Percentiles rank a stretch among this genome's conserved stretches.
phyloP scores from a whole-genome alignment of 495 filamentous ascomycete species.

The Trichodelitschia bisporula region DNA sequence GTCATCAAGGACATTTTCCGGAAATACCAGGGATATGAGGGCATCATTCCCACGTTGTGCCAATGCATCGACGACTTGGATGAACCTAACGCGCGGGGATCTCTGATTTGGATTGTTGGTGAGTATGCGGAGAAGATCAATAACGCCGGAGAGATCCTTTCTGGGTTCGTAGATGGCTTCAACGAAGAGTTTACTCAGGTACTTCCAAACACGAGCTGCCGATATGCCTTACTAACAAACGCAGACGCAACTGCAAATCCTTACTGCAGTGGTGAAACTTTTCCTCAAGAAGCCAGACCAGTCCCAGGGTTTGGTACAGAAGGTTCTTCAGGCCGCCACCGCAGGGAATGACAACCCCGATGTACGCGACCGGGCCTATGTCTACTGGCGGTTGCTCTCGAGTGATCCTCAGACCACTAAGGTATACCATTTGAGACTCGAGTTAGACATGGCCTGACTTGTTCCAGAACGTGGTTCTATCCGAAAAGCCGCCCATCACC shows the following conservation, averaged over 20 bases:
- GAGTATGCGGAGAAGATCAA: conserved; percentile 98
- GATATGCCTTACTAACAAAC: conserved; percentile 6
- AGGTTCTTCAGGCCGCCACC: conserved; percentile 76
- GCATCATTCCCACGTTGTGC: conserved; percentile 89
- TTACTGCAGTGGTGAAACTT: conserved; percentile 89
- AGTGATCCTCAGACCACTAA: conserved; percentile 74
- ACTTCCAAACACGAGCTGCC: conserved; percentile 7
- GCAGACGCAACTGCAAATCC: conserved; percentile 78
- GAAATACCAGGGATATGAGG: conserved; percentile 93
- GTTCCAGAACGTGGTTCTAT: conserved; percentile 59
- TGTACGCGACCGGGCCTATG: conserved; percentile 86
- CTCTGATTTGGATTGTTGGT: conserved; percentile 95
- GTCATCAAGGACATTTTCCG: conserved; percentile 98
- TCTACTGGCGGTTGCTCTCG: conserved; percentile 95
- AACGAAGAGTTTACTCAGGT: conserved; percentile 80
- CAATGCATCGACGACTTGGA: conserved; percentile 93
- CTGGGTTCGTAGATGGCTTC: conserved; percentile 73
- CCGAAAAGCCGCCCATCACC: conserved; percentile 80
- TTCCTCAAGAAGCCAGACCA: conserved; percentile 88
- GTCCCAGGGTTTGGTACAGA: conserved; percentile 72
- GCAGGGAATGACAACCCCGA: conserved; percentile 93
- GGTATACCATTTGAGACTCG: conserved; percentile 20
- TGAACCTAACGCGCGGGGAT: conserved; percentile 74
- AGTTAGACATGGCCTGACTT: conserved; percentile 2
- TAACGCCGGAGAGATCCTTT: conserved; percentile 78